Conservation (phyloP, 2,329 filamentous ascomycete genomes). For the Elsinoe necatrix region DNA sequence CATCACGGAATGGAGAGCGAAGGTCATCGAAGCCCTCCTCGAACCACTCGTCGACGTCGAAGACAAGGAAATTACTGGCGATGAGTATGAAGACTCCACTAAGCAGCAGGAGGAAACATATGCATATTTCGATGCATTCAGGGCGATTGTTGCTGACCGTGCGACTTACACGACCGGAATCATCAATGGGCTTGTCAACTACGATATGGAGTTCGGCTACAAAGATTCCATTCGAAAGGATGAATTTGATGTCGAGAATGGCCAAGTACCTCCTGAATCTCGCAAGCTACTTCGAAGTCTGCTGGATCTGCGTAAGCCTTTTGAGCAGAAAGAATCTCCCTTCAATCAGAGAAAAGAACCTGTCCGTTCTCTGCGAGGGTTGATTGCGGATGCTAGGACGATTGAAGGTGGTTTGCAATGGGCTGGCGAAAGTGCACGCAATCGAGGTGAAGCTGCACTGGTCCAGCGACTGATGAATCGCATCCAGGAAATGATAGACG, state of each 20-base stretch:
- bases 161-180: conserved; percentile 68
- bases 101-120: conserved; percentile 83
- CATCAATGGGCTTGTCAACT: conserved; percentile 62
- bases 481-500: conserved; percentile 45
- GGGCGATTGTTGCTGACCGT: conserved; percentile 69
- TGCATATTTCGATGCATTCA: conserved; percentile 71
- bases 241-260: conserved; percentile 46
- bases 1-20: conserved; percentile 66
- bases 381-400: conserved; percentile 61
- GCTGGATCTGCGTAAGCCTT: conserved; percentile 37
- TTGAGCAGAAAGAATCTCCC: conserved; percentile 37
- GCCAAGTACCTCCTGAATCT: conserved; percentile 23
- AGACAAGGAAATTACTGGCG: conserved; percentile 66
- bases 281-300: conserved; percentile 53
- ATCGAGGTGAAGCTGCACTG: conserved; percentile 55
- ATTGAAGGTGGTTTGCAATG: conserved; percentile 52
- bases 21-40: conserved; percentile 62
- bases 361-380: conserved; percentile 59
- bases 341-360: conserved; percentile 44
- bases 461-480: conserved; percentile 54
- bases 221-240: conserved; percentile 44
- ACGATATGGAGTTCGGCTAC: conserved; percentile 53
- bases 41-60: conserved; percentile 78
- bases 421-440: conserved; percentile 45
- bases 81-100: conserved; percentile 83